Percentiles rank a stretch among this genome's conserved stretches.
phyloP scores from a whole-genome alignment of 1,139 yeast genomes.

The Candida glucosophila region DNA sequence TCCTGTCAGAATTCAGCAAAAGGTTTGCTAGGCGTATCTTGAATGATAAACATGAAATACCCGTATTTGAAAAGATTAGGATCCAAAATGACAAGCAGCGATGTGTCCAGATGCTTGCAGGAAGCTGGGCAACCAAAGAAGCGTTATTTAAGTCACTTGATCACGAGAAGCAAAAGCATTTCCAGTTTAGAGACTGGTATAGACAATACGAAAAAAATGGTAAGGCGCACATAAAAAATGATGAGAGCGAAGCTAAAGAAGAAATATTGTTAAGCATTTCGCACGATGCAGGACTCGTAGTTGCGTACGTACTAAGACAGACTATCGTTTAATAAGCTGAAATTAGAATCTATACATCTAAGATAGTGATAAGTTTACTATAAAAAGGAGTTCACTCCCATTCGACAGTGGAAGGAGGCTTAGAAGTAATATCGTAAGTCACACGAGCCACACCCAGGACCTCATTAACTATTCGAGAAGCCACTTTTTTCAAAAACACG shows the following conservation, averaged over 20 bases:
- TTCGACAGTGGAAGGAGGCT: constrained; percentile 99
- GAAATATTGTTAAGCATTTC: constrained; percentile 48
- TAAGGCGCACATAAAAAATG: constrained; percentile 29
- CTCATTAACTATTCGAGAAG: constrained; percentile 95
- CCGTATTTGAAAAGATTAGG: constrained; percentile 18
- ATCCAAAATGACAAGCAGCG: constrained; percentile 10
- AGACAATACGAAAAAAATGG: constrained; percentile 29
- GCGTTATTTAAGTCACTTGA: constrained; percentile 62
- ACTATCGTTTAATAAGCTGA: background rate
- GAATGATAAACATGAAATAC: constrained; percentile 40
- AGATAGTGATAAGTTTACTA: background rate
- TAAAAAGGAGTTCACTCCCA: constrained; percentile 67
- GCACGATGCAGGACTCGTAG: constrained; percentile 54
- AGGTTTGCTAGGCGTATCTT: constrained; percentile 43
- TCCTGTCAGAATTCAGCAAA: constrained; percentile 15
- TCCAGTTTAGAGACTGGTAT: constrained; percentile 58
- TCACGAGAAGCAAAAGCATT: constrained; percentile 35
- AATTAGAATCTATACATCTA: background rate
- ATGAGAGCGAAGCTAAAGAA: constrained; percentile 15
- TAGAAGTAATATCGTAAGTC: constrained; percentile 95
- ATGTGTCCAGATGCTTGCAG: constrained; percentile 37
- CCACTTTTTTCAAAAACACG: constrained; percentile 82
- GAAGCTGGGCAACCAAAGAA: constrained; percentile 70
- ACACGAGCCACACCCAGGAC: constrained; percentile 99
- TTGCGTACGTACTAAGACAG: constrained; percentile 45